A percentile compares a stretch with the other conserved stretches of the same genome.
phyloP scores from a whole-genome alignment of 495 filamentous ascomycete genomes.

The Glonium stellatum region DNA sequence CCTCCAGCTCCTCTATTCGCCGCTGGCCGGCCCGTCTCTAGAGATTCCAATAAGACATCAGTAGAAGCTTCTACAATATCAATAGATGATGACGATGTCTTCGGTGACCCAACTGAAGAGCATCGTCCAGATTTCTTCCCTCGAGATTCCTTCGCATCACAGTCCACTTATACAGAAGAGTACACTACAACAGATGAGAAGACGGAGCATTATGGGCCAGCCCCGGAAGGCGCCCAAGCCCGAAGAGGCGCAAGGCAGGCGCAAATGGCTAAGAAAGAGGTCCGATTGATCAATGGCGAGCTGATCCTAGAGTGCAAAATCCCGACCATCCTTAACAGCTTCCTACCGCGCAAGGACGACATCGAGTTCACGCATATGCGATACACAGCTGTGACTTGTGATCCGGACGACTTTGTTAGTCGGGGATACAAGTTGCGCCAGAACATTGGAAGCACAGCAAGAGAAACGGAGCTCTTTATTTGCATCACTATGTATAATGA shows the following conservation, averaged over 20 bases:
- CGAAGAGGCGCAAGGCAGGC: conserved; percentile 74
- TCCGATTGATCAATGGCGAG: conserved; percentile 92
- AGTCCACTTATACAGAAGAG: conserved; percentile 60
- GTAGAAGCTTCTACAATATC: conserved; percentile 46
- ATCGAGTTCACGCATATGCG: conserved; percentile 99
- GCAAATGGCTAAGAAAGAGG: conserved; percentile 89
- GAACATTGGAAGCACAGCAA: conserved; percentile 73
- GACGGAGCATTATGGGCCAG: conserved; percentile 69
- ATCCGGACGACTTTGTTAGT: conserved; percentile 87
- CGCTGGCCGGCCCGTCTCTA: conserved; percentile 38
- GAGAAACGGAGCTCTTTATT: conserved; percentile 98
- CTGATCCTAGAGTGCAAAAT: conserved; percentile 98
- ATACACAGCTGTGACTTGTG: conserved; percentile 99
- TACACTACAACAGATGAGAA: conserved; percentile 37
- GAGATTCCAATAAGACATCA: conserved; percentile 45
- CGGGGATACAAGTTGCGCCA: conserved; percentile 93
- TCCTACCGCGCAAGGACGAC: conserved; percentile 84
- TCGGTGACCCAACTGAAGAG: conserved; percentile 43
- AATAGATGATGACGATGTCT: conserved; percentile 67
- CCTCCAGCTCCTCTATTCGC: conserved; percentile 85
- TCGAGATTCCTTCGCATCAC: conserved; percentile 57
- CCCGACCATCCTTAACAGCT: conserved; percentile 92
- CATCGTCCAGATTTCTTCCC: conserved; percentile 46
- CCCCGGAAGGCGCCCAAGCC: conserved; percentile 76
- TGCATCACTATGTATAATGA: conserved; percentile 99